These are phyloP conservation scores for Penstemon davidsonii DNA, from an alignment of 257 asterid genomes.

Conservation along the genomic window DNA sequence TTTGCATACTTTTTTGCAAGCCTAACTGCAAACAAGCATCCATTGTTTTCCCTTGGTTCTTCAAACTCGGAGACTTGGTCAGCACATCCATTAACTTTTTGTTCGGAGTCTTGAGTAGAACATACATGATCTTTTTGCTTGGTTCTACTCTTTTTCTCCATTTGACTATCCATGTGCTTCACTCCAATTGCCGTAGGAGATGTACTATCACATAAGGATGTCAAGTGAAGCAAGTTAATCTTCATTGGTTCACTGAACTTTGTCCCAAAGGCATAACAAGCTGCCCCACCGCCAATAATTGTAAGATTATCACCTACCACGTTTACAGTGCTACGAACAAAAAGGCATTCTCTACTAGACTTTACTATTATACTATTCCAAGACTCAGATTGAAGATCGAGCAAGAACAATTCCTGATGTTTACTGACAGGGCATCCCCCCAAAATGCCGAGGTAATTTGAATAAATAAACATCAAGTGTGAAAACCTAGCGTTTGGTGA, in stretches of 20 bases:
- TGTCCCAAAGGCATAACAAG: constrained; percentile 98
- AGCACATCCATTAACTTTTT: constrained; percentile 30
- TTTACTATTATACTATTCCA: constrained; percentile 67
- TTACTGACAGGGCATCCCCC: constrained; percentile 93
- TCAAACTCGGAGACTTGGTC: constrained; percentile 36
- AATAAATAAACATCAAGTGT: constrained; percentile 75
- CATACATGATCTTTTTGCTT: constrained; percentile 33
- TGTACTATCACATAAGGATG: constrained; percentile 35
- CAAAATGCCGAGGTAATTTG: constrained; percentile 63
- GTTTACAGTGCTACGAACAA: constrained; percentile 81
- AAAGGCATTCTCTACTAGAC: constrained; percentile 56
- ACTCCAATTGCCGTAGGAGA: constrained; percentile 25
- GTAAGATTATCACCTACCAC: constrained; percentile 61
- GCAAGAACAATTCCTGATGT: constrained; percentile 56
- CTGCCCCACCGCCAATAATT: constrained; percentile 90
- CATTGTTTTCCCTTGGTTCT: constrained; percentile 34
- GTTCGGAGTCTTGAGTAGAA: constrained; percentile 34
- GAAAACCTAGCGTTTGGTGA: constrained; percentile 81
- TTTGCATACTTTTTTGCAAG: constrained; percentile 70
- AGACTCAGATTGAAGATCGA: constrained; percentile 52
- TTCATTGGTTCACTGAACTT: constrained; percentile 83
- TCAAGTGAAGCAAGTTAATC: constrained; percentile 55
- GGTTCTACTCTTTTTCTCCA: constrained; percentile 28
- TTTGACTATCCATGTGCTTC: constrained; percentile 26
- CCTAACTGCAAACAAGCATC: constrained; percentile 38